Evolutionary conservation across 805 yeast species (phyloP).

Genomic region (Ogataea haglerorum): DNA sequence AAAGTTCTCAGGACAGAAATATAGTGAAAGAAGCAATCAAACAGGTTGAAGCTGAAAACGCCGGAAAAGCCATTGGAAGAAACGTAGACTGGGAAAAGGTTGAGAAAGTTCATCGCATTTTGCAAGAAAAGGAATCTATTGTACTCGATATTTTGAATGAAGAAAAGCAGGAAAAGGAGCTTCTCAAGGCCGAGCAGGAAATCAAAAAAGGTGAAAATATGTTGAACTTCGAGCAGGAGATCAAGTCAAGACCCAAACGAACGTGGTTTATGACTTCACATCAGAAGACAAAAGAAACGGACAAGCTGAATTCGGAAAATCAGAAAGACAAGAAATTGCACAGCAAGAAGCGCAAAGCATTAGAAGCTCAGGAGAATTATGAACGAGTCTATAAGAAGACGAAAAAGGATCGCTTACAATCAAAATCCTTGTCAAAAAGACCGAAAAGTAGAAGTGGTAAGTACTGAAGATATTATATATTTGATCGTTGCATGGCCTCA

Average conservation of each 20-base stretch:
- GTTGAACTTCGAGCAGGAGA: conserved; percentile 76
- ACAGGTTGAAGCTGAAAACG: conserved; percentile 47
- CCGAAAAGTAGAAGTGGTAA: conserved; percentile 5
- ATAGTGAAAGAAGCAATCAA: conserved; percentile 90
- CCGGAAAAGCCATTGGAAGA: conserved; percentile 75
- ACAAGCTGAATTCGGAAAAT: conserved; percentile 26
- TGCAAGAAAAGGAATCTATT: conserved; percentile 56
- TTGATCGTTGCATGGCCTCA: neutral
- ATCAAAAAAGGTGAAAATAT: conserved; percentile 80
- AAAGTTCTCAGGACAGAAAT: conserved; percentile 76
- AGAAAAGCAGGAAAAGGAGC: conserved; percentile 85
- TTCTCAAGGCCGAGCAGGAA: conserved; percentile 88
- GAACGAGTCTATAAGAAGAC: conserved; percentile 77
- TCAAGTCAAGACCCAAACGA: conserved; percentile 85
- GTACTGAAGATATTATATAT: neutral
- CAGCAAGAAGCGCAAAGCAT: conserved; percentile 65
- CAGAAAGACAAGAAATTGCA: conserved; percentile 45
- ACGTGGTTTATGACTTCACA: conserved; percentile 86
- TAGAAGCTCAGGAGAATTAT: conserved; percentile 57
- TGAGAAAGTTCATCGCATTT: conserved; percentile 58
- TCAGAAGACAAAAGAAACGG: conserved; percentile 47
- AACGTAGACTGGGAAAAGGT: conserved; percentile 88
- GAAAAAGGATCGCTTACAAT: conserved; percentile 53
- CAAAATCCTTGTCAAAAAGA: conserved; percentile 23
- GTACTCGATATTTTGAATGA: conserved; percentile 79